phyloP scores from a whole-genome alignment of 2,329 filamentous ascomycete genomes.

The Fusarium anguioides region DNA sequence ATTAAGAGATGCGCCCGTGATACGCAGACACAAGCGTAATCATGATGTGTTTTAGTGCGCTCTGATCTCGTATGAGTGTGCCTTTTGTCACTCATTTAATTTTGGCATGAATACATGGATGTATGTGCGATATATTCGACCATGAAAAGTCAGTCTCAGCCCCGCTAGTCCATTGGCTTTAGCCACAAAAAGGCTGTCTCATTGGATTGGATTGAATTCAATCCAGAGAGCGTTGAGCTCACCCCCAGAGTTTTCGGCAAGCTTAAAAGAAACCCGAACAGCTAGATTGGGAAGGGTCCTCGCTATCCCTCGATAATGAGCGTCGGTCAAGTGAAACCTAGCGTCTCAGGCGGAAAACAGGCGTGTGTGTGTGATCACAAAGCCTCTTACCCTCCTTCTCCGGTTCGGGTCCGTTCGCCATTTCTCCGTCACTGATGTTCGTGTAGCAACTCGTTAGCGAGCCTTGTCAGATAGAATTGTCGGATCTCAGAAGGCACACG shows the following conservation, averaged over 20 bases:
- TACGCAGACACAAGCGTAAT: constrained; percentile 12
- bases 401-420: not conserved
- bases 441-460: constrained; percentile 73
- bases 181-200: constrained; percentile 5
- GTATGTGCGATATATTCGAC: not conserved
- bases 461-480: constrained; percentile 79
- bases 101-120: not conserved
- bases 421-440: constrained; percentile 22
- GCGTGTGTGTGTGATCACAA: not conserved
- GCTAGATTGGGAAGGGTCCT: not conserved
- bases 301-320: not conserved
- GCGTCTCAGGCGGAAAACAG: not conserved
- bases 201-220: constrained; percentile 1
- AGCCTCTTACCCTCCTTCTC: constrained; percentile 1
- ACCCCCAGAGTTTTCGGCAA: not conserved
- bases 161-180: constrained; percentile 4
- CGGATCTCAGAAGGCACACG: constrained; percentile 72
- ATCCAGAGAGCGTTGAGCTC: not conserved
- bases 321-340: not conserved
- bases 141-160: constrained; percentile 1
- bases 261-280: not conserved
- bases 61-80: constrained; percentile 8
- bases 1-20: not conserved
- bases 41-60: constrained; percentile 13
- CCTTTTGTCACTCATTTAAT: constrained; percentile 11